Base-by-base conservation (phyloP, 768 basidiomycete species). In the Lentinula guzmanii region DNA sequence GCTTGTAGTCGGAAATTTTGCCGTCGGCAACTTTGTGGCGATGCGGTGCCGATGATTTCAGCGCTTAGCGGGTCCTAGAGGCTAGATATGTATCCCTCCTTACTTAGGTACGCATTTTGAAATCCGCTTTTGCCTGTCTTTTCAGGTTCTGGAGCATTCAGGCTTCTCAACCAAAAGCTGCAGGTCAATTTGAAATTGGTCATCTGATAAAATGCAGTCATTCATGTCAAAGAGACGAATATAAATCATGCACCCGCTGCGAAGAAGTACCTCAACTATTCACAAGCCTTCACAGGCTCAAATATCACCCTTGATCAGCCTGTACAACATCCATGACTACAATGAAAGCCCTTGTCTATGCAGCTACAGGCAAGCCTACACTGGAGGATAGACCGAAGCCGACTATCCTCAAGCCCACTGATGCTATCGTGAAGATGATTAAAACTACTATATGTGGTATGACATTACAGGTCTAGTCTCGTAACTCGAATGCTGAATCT, bases 401-500 rank as follows among this genome's bases (percentile, higher is more conserved):
- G 18, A 51, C 58, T 31, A 61, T 68, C 24, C 60, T 63, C 15
- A 60, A 58, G 7, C 31, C 67, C 11, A 67, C 67, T 21, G 67
- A 68, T 46, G 67, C 66, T 41, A 57, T 68, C 10, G 63, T 68
- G 10, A 62, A 64, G 51, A 65, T 68, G 64, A 43, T 60, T 6
- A 65, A 68, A 46, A 61, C 63, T 28, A 64, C 67, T 6, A 68
- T 68, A 52, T 68, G 67, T 52, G 66, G 67, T 67, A 34, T 24
- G 62, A n/a, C 15, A 33, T 52, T 10, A n/a, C 11, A 39, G 2
- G 11, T 37, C 13, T 34, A 39, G 4, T 11, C 18, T 15, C 41
- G 24, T n/a, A 41, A 4, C 43, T 15, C 15, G 6, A 11, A 21
- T 34, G 8, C 52, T 35, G 52, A 18, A 33, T 16, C 15, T 28